These are phyloP conservation scores for Austroboletus niveus DNA, from an alignment of 1,284 basidiomycete genomes.

Conservation along the genomic window DNA sequence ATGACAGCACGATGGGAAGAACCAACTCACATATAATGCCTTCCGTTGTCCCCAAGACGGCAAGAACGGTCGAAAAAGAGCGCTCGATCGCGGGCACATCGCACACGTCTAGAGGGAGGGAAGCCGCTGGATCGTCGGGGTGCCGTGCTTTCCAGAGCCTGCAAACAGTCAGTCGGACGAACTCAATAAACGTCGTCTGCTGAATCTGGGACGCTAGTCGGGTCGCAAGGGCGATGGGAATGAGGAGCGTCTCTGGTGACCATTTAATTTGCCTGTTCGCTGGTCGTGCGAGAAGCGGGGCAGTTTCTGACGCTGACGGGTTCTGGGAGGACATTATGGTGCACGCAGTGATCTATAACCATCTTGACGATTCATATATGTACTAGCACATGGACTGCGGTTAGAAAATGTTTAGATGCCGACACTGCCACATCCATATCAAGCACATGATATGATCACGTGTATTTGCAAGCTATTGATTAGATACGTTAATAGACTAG, in stretches of 20 bases:
- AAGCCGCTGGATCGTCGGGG: slow-evolving; percentile 9
- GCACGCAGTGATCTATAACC: too few species aligned
- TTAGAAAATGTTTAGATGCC: too few species aligned
- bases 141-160: slow-evolving; percentile 22
- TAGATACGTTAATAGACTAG: too few species aligned
- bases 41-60: slow-evolving; percentile 13
- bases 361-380: too few species aligned
- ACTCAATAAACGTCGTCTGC: slow-evolving; percentile 29
- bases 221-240: slow-evolving; percentile 27
- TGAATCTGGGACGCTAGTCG: slow-evolving; percentile 22
- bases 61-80: slow-evolving; percentile 19
- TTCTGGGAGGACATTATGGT: too few species aligned
- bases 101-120: slow-evolving; percentile 22
- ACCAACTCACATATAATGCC: slow-evolving; percentile 24
- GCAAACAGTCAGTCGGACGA: slow-evolving; percentile 29
- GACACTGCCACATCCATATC: too few species aligned
- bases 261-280: neutral
- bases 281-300: too few species aligned
- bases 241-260: slow-evolving; percentile 20
- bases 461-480: too few species aligned
- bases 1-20: neutral
- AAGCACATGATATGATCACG: too few species aligned
- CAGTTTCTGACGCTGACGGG: too few species aligned
- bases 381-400: too few species aligned
- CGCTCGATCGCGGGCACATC: slow-evolving; percentile 21